phyloP scores from a whole-genome alignment of 2,329 filamentous ascomycete species.

The Clarireedia sp. region DNA sequence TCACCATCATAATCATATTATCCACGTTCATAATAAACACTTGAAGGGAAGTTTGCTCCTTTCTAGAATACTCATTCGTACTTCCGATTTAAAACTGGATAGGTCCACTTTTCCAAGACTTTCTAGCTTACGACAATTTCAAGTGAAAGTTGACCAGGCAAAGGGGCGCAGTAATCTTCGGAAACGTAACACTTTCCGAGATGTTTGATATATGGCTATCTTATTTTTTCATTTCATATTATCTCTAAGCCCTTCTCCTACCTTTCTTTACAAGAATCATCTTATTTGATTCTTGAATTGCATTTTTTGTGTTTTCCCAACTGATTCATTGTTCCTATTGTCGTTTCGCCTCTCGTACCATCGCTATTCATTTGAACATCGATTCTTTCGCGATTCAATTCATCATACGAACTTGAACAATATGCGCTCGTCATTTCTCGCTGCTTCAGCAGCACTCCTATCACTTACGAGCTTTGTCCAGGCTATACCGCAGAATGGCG shows the following conservation, averaged over 20 bases:
- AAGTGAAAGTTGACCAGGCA: background rate
- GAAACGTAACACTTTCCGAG: background rate
- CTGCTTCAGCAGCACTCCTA: constrained; percentile 20
- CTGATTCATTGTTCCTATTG: background rate
- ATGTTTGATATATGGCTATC: background rate
- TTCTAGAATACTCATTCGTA: background rate
- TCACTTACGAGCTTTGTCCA: constrained; percentile 17
- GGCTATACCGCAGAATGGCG: constrained; percentile 18
- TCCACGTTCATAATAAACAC: no score
- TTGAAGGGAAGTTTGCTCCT: background rate
- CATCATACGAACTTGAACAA: background rate
- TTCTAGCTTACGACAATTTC: constrained; percentile 4
- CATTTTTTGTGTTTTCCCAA: background rate
- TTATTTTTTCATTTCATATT: background rate
- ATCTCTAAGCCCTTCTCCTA: constrained; percentile 1
- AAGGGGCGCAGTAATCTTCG: constrained; percentile 8
- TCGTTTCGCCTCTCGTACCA: background rate
- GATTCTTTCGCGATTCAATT: no score
- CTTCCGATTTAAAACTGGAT: background rate
- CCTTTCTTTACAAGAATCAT: background rate
- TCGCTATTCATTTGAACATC: background rate
- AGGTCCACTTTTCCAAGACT: constrained; percentile 12
- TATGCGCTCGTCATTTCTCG: constrained; percentile 18
- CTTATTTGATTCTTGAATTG: background rate
- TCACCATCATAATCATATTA: no score